These are phyloP conservation scores for Lepraria neglecta DNA, from an alignment of 495 filamentous ascomycete genomes.

Conservation along the genomic window DNA sequence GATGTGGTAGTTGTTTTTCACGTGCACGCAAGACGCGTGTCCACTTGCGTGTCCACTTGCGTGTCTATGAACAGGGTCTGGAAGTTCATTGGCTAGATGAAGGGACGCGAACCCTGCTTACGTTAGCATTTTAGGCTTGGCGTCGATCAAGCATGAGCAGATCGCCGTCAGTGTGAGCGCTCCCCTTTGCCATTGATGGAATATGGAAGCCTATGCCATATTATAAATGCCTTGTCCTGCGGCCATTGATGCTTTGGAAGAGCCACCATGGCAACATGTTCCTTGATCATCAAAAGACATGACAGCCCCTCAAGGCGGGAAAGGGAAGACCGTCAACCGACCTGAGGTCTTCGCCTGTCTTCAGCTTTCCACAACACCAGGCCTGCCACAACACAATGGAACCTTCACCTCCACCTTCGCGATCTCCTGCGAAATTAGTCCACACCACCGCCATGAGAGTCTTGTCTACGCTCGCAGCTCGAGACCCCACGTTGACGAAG, in stretches of 20 bases:
- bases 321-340: not conserved
- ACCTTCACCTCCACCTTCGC: not conserved
- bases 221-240: not conserved
- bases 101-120: not conserved
- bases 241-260: not conserved
- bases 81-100: not conserved
- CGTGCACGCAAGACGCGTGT: not conserved
- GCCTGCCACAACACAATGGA: not conserved
- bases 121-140: not conserved
- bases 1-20: not conserved
- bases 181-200: not conserved
- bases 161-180: not conserved
- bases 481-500: not conserved
- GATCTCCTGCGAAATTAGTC: not conserved
- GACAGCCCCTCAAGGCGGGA: not conserved
- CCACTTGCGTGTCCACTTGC: constrained; percentile 3
- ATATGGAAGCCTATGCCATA: not conserved
- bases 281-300: not conserved
- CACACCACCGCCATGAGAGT: not conserved
- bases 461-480: not conserved
- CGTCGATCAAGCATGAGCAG: not conserved
- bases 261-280: not conserved
- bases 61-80: not conserved
- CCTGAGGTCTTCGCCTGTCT: not conserved
- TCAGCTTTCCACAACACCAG: not conserved